Evolutionary conservation across 2,329 filamentous ascomycete species (phyloP), one percentile per base, ranked within the genome.

Genomic region (Fusarium coffeatum): DNA sequence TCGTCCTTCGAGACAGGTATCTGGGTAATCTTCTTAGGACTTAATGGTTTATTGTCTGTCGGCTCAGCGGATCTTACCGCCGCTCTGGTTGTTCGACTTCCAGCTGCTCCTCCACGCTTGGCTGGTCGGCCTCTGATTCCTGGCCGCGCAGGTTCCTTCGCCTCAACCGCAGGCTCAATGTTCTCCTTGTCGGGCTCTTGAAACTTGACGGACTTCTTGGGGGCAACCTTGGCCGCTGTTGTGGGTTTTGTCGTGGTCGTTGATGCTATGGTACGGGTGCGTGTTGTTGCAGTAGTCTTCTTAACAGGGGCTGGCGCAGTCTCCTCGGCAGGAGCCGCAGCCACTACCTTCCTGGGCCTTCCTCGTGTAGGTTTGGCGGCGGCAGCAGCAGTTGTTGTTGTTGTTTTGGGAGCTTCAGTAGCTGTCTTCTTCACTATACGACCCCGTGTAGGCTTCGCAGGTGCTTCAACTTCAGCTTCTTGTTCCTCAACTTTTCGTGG

Each of bases 131-230:
- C 76, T 42, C 78, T 75, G 41, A 86, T 76, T 27, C 83, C 81
- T 13, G 75, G 66, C 15, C 78, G 55, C 34, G 75, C 67, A 46
- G 78, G 66, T 49, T 78, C 74, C 74, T 84, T 84, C 28, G 74
- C 67, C 59, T 79, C 81, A 23, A 77, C 56, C 5, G 77, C 71
- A 16, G 86, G 87, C 22, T 82, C 76, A 40, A 88, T 78, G 68
- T 90, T 90, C 76, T 91, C 89, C 78, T 91, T 90, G 76, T 89
- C 88, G 5, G 87, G 86, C 71, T 88, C 87, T 74, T 89, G 84
- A 76, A 90, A 90, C 61, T 86, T 89, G 73, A 90, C 88, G 5
- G 82, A 84, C 81, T 90, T 91, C 80, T 87, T 89, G 34, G 82
- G 77, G 8, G 82, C 80, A 20, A 85, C 77, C 77, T 83, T 86